Evolutionary conservation across 768 basidiomycete genomes (phyloP), one percentile per base, ranked within the genome.

Genomic region (Calocybe gangraenosa): DNA sequence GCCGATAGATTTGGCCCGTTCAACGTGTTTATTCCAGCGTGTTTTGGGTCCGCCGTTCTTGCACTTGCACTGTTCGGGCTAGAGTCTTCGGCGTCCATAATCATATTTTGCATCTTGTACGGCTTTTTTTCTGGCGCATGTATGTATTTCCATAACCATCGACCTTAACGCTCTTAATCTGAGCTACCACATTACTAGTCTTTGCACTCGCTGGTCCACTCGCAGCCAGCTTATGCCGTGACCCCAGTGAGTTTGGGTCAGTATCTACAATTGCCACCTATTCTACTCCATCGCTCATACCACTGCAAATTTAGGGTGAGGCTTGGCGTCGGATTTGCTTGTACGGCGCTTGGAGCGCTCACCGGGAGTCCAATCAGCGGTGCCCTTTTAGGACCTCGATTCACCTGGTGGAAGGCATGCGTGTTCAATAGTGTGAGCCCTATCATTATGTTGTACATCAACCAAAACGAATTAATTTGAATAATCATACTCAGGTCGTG

Each of bases 11-110:
- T 30, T 25, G 39, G 48, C 1, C 35, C 46, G 3, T 47, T 32
- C 40, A 47, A 42, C 23, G 39, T 18, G 18, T 18, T 37, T 3
- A 37, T 37, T 18, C 39, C 39, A 14, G 10, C 23, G 14, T 11
- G 70, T 7, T 51, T 65, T 18, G 57, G 68, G 13, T 68, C 69
- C n/a, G 68, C 71, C 2, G 61, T 59, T 7, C 54, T 78, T 15
- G 62, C 69, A 0, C 76, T 76, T 48, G 67, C 65, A 9, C 67
- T 78, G 65, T 64, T 78, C 25, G 68, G 60, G 0, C 59, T 74
- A 15, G 59, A 58, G 7, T 62, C 47, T 31, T 61, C 65, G 15
- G 53, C 58, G 1, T 68, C 70, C n/a, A 56, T 75, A 13, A 57
- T 70, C 7, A 44, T 65, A 3, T 73, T 79, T 55, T 67, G 64